Evolutionary conservation across 257 asterid species (phyloP).

Genomic region (Przewalskia tangutica): DNA sequence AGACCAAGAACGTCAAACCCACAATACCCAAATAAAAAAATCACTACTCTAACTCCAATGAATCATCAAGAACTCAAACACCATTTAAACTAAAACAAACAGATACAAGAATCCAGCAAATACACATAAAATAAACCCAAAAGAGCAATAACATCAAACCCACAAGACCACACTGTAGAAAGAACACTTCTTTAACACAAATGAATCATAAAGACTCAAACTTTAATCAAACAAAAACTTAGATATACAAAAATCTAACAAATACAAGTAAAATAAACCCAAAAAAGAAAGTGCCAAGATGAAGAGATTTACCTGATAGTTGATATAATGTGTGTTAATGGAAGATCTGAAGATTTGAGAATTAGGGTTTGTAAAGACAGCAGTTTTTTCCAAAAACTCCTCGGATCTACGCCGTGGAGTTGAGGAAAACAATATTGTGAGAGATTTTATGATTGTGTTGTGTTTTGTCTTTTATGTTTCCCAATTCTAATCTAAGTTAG

Average conservation of each 20-base stretch:
- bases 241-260: background rate
- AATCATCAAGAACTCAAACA: no score
- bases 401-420: conserved; percentile 24
- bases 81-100: no score
- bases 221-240: no score
- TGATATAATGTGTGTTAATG: background rate
- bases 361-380: conserved; percentile 5
- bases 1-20: no score
- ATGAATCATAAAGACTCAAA: no score
- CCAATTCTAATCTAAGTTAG: background rate
- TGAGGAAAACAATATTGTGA: background rate
- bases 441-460: background rate
- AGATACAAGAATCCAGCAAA: no score
- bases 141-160: no score
- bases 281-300: background rate
- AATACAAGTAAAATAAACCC: background rate
- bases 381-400: conserved; percentile 6
- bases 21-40: no score
- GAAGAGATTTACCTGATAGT: background rate
- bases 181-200: no score
- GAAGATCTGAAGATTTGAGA: background rate
- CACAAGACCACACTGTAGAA: no score
- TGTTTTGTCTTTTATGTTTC: background rate
- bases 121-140: no score
- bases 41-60: no score